Base-by-base conservation (phyloP, 306 rosid species). In the Styphnolobium japonicum region DNA sequence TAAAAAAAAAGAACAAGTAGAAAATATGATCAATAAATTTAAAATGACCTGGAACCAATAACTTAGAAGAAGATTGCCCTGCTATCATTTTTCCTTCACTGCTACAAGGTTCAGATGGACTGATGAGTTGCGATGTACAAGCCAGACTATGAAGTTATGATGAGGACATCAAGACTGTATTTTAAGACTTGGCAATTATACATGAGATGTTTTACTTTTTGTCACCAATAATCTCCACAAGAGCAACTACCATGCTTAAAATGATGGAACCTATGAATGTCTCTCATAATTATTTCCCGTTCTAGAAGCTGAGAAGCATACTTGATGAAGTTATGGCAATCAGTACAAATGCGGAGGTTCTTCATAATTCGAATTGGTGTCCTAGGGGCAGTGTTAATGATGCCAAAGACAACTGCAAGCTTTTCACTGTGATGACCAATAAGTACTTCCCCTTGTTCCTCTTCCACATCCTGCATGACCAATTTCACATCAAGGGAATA, bases 191-290 rank as follows among this genome's bases (percentile, higher is more conserved):
- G 21, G 48, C 29, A 42, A 62, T 19, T 16, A 34, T 31, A 58
- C 21, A 6, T 6, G 7, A 25, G 34, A 71, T 19, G 10, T 40
- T 81, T 43, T 12, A 58, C 6, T 58, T 75, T 42, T 70, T 22
- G 57, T 93, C 86, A 92, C 97, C 94, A 94, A 85, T 83, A 88
- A 85, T 94, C 92, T 85, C 92, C 87, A 75, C 92, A 94, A 65
- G 97, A 87, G 81, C 96, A 92, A 72, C 52, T 36, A 2, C 96
- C 94, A 2, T 88, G 76, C 82, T 77, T 90, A 70, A 90, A 94
- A 79, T 79, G 92, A 83, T 90, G 97, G 82, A 89, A 92, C 64
- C 94, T 84, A 81, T 86, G 87, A 69, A 79, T 84, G 63, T 93
- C 98, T 85, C 96, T 86, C 14, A 89, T 86, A 51, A 89, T 85